Conservation (phyloP, 108 stramenopile species). For the Nannochloropsis gaditana region DNA sequence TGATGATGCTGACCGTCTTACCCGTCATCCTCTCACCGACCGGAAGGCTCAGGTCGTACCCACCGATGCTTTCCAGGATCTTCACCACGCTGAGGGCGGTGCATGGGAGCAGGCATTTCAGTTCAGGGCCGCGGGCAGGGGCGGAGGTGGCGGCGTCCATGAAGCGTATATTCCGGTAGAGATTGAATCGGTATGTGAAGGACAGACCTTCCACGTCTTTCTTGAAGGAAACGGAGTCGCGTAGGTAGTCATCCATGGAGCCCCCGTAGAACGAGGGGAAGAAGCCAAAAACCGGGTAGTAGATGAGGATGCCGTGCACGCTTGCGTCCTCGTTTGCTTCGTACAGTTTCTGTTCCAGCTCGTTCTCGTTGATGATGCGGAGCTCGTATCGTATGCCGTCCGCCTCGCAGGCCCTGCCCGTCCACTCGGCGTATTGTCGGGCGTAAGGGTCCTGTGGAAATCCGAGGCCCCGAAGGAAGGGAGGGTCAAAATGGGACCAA, state of each 20-base stretch:
- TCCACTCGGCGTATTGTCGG: constrained; percentile 90
- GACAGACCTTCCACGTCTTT: constrained; percentile 96
- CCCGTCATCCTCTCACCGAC: constrained; percentile 61
- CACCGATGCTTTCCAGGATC: constrained; percentile 64
- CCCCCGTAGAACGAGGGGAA: constrained; percentile 84
- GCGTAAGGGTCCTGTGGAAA: constrained; percentile 76
- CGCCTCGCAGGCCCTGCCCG: constrained; percentile 71
- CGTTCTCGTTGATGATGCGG: constrained; percentile 61
- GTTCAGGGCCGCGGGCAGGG: constrained; percentile 12
- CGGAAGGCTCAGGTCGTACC: constrained; percentile 47
- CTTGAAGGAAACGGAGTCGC: constrained; percentile 76
- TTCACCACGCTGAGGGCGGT: constrained; percentile 78
- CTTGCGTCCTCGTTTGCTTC: constrained; percentile 85
- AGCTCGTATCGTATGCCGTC: constrained; percentile 91
- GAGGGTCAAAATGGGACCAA: too few relatives aligned
- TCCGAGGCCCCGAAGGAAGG: constrained; percentile 10
- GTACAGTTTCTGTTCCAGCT: constrained; percentile 74
- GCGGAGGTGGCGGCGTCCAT: constrained; percentile 53
- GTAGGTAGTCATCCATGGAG: constrained; percentile 89
- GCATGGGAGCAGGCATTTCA: constrained; percentile 88
- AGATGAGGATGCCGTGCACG: constrained; percentile 93
- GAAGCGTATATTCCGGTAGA: constrained; percentile 84
- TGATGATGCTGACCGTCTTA: constrained; percentile 72
- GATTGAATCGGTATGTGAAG: constrained; percentile 78
- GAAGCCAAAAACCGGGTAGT: constrained; percentile 94